Percentiles rank a stretch among this genome's conserved stretches.
These are phyloP conservation scores for Porcisia deanei DNA, from an alignment of 208 protist genomes.

Conservation along the genomic window DNA sequence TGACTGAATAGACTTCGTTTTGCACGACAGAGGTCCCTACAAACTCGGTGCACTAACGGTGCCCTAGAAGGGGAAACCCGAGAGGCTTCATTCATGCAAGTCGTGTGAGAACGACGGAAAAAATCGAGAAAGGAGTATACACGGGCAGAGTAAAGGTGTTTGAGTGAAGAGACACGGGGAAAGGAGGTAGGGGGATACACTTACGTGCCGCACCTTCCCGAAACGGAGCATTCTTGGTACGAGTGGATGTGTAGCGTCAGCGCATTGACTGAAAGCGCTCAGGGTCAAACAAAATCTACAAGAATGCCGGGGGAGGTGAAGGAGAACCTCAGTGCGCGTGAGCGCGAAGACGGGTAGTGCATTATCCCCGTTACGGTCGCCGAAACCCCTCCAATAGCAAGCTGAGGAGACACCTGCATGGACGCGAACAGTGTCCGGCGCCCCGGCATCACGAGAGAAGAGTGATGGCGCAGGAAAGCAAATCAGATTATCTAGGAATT, in stretches of 20 bases:
- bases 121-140: no score
- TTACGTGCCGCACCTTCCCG: background rate
- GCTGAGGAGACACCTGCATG: background rate
- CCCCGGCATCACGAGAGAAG: background rate
- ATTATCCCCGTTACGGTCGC: background rate
- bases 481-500: background rate
- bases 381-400: background rate
- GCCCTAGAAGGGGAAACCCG: background rate
- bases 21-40: background rate
- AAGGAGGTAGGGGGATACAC: background rate
- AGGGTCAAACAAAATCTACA: no score
- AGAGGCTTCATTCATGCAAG: background rate
- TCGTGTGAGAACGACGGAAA: no score
- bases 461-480: background rate
- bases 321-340: background rate
- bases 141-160: no score
- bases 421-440: background rate
- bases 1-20: background rate
- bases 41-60: background rate
- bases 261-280: background rate
- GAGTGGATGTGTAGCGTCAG: background rate
- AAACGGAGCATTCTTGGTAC: background rate
- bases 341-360: background rate
- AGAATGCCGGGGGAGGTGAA: no score
- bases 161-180: background rate